Percentiles rank a stretch among this genome's conserved stretches.
Evolutionary conservation across 768 basidiomycete species (phyloP).

Genomic region (Phanerodontia chrysosporium): DNA sequence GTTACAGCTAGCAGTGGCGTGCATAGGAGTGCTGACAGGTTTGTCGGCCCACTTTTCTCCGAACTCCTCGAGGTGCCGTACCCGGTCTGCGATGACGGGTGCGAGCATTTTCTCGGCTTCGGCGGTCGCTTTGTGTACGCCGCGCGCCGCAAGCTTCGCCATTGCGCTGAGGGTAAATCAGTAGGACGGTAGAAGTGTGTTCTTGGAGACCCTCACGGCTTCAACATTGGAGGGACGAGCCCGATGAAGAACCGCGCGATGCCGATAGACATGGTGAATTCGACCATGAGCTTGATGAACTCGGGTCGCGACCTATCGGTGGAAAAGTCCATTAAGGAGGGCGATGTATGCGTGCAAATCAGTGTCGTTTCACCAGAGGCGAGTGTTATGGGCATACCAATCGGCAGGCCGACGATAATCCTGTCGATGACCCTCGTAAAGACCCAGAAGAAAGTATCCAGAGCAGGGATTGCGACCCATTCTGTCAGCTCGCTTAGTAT

Average conservation of each 20-base stretch:
- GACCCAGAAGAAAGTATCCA: constrained; percentile 29
- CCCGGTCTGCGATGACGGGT: not conserved
- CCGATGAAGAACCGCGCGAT: not conserved
- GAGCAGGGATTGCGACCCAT: constrained; percentile 28
- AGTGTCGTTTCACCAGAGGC: no score
- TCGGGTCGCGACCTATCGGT: not conserved
- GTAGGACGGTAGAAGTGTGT: not conserved
- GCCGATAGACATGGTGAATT: not conserved
- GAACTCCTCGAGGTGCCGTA: not conserved
- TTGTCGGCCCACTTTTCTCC: constrained; percentile 4
- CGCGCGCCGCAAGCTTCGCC: not conserved
- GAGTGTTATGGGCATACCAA: constrained; percentile 30
- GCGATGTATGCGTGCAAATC: no score
- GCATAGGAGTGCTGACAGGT: not conserved
- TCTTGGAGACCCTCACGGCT: not conserved
- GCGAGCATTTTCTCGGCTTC: not conserved
- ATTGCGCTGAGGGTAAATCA: not conserved
- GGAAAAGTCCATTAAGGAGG: no score
- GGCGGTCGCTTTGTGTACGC: not conserved
- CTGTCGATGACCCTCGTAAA: constrained; percentile 37
- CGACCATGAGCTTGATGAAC: not conserved
- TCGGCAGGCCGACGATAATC: constrained; percentile 41
- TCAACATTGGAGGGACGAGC: not conserved
- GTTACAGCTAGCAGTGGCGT: not conserved
- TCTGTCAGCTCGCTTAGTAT: constrained; percentile 19